Base-by-base conservation (phyloP, 2,329 filamentous ascomycete species). In the Penicillium sp. region DNA sequence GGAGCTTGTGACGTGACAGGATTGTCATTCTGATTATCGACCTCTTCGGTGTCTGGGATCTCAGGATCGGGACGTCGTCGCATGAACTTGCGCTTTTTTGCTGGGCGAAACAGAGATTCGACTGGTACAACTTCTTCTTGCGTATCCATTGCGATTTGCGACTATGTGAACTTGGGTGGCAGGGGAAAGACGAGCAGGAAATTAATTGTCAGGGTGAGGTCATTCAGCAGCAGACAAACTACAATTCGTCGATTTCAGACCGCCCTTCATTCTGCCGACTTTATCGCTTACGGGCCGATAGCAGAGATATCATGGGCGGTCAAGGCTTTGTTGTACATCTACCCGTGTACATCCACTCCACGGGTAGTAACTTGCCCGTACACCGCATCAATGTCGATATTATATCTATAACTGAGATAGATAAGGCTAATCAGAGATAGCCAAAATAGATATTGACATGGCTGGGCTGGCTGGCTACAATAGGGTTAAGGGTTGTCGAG, bases 1-100 rank as follows among this genome's bases (percentile, higher is more conserved):
- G 17, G 25, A 35, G 59, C 19, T 55, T 50, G 46, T 55, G 63
- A 30, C 40, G 59, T 48, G 19, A 44, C 42, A 37, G 38, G 30
- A 41, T 58, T 42, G 10, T 49, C 53, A 44, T 55, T 52, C 40
- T 53, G 53, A n/a, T 56, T 60, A 19, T 61, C 57, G 37, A 54
- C 45, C 17, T 68, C 63, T 38, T 67, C 64, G 33, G 58, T 33
- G 30, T 45, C 43, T 22, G 14, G 12, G 14, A 9, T 51, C 14
- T 61, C 56, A 47, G 61, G 50, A 35, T 66, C 60, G 5, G 55
- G 66, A 49, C 79, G 75, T 60, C 77, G 78, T 53, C 80, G 78
- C 59, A 78, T 71, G 50, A 80, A 76, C 63, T 80, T 83, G 57
- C 79, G 73, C 52, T 77, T 75, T 69, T 83, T 83, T 8, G 73